Percentiles rank a stretch among this genome's conserved stretches.
phyloP scores from a whole-genome alignment of 768 basidiomycete genomes.

The Xerocomus potaroensis region DNA sequence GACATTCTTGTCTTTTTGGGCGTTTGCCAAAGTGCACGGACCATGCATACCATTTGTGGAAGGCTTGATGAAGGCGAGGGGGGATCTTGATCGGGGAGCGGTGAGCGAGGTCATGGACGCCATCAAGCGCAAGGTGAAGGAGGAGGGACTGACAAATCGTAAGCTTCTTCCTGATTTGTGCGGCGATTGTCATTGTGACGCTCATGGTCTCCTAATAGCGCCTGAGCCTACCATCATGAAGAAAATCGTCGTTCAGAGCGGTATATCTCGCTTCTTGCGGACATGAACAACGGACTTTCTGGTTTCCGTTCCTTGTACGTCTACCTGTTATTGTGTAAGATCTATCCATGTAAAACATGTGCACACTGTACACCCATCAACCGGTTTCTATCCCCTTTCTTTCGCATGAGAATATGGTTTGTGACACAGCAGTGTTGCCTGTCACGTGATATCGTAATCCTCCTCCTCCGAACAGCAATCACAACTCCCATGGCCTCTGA shows the following conservation, averaged over 20 bases:
- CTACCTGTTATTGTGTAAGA: not conserved
- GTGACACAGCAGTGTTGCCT: too few relatives aligned
- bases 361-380: slow-evolving; percentile 10
- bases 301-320: slow-evolving; percentile 3
- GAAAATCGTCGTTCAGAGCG: slow-evolving; percentile 73
- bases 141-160: slow-evolving; percentile 82
- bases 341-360: not conserved
- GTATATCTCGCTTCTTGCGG: slow-evolving; percentile 73
- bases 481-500: too few relatives aligned
- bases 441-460: too few relatives aligned
- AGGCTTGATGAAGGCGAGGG: slow-evolving; percentile 80
- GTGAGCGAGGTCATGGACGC: slow-evolving; percentile 92
- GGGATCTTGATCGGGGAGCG: slow-evolving; percentile 85
- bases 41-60: slow-evolving; percentile 92
- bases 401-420: too few relatives aligned
- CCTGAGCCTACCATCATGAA: slow-evolving; percentile 88
- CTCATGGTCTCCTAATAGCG: slow-evolving; percentile 40
- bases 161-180: slow-evolving; percentile 30
- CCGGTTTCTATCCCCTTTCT: not conserved
- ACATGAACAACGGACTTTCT: slow-evolving; percentile 15
- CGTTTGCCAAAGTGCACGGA: slow-evolving; percentile 90
- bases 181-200: not conserved
- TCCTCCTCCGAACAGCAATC: too few relatives aligned
- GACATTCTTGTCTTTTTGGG: slow-evolving; percentile 90
- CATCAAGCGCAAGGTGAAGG: slow-evolving; percentile 87